A percentile compares a stretch with the other conserved stretches of the same genome.
These are phyloP conservation scores for Plectranthus barbatus DNA, from an alignment of 257 asterid genomes.

Conservation along the genomic window DNA sequence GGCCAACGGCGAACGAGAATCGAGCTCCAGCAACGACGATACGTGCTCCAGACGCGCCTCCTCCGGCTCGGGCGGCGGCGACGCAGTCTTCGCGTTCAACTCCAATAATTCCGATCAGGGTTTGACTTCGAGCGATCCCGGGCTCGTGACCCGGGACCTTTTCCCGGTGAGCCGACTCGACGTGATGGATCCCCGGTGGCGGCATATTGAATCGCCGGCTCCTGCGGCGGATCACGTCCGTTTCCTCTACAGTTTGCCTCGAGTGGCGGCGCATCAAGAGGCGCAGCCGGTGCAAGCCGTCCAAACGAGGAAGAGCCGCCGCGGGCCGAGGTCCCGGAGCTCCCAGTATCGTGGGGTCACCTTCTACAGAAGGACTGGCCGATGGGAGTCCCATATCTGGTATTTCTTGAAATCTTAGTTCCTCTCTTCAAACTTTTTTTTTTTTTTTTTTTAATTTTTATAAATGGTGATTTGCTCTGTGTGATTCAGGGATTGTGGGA, in stretches of 20 bases:
- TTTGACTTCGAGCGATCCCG: constrained; percentile 9
- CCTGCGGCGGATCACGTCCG: background rate
- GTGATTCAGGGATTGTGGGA: constrained; percentile 49
- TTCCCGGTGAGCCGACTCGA: constrained; percentile 34
- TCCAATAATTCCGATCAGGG: constrained; percentile 11
- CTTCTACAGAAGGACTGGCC: constrained; percentile 52
- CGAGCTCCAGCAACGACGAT: constrained; percentile 36
- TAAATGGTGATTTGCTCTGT: background rate
- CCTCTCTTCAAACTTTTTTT: background rate
- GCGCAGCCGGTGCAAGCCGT: constrained; percentile 22
- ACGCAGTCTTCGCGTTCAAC: constrained; percentile 19
- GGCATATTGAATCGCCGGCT: constrained; percentile 4
- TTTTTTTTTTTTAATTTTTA: background rate
- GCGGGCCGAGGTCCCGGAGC: constrained; percentile 46
- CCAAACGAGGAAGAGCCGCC: constrained; percentile 32
- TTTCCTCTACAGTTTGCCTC: background rate
- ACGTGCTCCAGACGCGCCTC: constrained; percentile 30
- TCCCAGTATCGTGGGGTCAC: constrained; percentile 56
- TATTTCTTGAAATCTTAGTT: background rate
- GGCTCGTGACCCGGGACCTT: constrained; percentile 39
- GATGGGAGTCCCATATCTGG: constrained; percentile 70
- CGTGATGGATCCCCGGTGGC: background rate
- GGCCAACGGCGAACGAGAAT: constrained; percentile 27
- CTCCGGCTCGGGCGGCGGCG: constrained; percentile 4
- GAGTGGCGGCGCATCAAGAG: constrained; percentile 10